phyloP scores from a whole-genome alignment of 2,329 filamentous ascomycete genomes.

The Exophiala oligosperma region DNA sequence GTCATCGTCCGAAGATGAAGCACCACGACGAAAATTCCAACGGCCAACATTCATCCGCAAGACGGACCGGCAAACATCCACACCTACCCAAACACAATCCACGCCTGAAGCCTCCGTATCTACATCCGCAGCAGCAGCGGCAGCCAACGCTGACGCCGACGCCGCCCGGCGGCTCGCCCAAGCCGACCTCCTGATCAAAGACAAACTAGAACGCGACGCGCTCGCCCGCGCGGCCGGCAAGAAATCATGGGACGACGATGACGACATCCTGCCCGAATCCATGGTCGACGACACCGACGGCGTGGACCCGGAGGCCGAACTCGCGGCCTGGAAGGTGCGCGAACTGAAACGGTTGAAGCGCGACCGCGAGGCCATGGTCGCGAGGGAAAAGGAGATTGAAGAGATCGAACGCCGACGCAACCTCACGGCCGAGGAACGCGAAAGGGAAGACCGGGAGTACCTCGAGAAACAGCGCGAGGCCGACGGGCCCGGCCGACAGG shows the following conservation, averaged over 20 bases:
- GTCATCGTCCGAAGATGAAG: slow-evolving; percentile 57
- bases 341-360: slow-evolving; percentile 88
- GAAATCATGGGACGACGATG: slow-evolving; percentile 82
- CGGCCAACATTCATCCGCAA: slow-evolving; percentile 70
- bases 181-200: slow-evolving; percentile 78
- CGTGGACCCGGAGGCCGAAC: slow-evolving; percentile 81
- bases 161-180: slow-evolving; percentile 65
- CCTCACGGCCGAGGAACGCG: slow-evolving; percentile 81
- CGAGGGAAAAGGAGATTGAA: slow-evolving; percentile 78
- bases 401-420: slow-evolving; percentile 87
- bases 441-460: slow-evolving; percentile 78
- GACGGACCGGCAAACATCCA: slow-evolving; percentile 51
- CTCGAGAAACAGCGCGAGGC: slow-evolving; percentile 75
- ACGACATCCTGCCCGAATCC: slow-evolving; percentile 65
- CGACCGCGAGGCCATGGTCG: slow-evolving; percentile 80
- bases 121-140: no score
- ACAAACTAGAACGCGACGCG: slow-evolving; percentile 80
- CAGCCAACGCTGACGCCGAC: slow-evolving; percentile 36
- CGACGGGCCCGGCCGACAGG: slow-evolving; percentile 67
- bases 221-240: slow-evolving; percentile 73
- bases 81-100: neutral
- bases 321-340: slow-evolving; percentile 89
- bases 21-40: slow-evolving; percentile 56
- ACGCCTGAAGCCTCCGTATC: slow-evolving; percentile 14
- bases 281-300: slow-evolving; percentile 89